Percentiles rank a stretch among this genome's conserved stretches.
Conservation (phyloP, 2,329 filamentous ascomycete genomes). For the Plectosphaerella plurivora region DNA sequence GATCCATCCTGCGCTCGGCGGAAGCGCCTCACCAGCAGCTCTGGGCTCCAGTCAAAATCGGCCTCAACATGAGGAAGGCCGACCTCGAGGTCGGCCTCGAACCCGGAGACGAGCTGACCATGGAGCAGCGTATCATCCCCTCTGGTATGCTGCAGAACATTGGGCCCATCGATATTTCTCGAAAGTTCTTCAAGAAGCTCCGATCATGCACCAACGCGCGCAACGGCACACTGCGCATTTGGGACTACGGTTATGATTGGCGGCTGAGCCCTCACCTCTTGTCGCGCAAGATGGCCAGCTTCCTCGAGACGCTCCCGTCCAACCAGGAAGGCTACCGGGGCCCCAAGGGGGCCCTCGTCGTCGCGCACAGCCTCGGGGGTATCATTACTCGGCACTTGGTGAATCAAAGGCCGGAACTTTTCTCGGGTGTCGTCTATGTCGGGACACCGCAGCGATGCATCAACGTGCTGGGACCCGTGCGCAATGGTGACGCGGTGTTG, state of each 20-base stretch:
- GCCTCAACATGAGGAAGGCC: constrained; percentile 84
- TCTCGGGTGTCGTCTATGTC: constrained; percentile 80
- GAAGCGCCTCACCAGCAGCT: constrained; percentile 79
- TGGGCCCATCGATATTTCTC: constrained; percentile 85
- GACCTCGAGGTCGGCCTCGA: constrained; percentile 83
- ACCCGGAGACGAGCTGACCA: constrained; percentile 75
- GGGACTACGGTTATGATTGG: constrained; percentile 96
- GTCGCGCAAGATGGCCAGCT: constrained; percentile 66
- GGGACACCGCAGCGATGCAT: constrained; percentile 82
- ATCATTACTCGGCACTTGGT: constrained; percentile 85
- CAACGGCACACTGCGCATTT: constrained; percentile 68
- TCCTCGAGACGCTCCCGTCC: constrained; percentile 68
- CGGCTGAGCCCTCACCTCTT: constrained; percentile 76
- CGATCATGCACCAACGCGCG: constrained; percentile 69
- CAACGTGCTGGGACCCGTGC: constrained; percentile 84
- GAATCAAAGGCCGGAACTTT: constrained; percentile 79
- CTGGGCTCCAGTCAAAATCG: constrained; percentile 92
- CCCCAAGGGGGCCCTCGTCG: constrained; percentile 68
- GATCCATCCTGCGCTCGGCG: constrained; percentile 81
- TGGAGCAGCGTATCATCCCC: constrained; percentile 78
- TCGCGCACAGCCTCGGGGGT: constrained; percentile 84
- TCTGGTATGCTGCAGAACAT: constrained; percentile 89
- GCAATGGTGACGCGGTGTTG: constrained; percentile 89
- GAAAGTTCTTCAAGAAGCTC: constrained; percentile 73
- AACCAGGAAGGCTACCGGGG: constrained; percentile 64